These are phyloP conservation scores for Ceratorhiza oryzae-sativae DNA, from an alignment of 1,284 basidiomycete species.

Conservation along the genomic window DNA sequence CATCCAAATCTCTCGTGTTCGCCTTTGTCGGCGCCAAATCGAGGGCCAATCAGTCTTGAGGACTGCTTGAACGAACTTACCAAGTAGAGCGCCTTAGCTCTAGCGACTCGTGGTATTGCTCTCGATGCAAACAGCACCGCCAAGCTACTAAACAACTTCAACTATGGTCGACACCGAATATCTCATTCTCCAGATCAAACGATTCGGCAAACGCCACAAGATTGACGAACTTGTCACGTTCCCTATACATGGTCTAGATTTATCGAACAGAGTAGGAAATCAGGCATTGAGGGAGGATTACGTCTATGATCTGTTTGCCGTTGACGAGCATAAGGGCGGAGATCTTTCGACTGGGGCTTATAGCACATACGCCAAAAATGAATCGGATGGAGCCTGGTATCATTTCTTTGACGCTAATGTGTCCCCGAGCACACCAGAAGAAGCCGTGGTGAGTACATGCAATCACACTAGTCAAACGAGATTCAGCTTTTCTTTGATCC, in stretches of 20 bases:
- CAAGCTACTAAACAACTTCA: conserved; percentile 99
- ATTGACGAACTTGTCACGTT: conserved; percentile 94
- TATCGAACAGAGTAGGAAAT: conserved; percentile 69
- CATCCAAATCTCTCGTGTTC: neutral
- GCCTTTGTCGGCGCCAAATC: conserved; percentile 53
- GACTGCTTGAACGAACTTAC: conserved; percentile 98
- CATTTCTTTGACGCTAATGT: conserved; percentile 88
- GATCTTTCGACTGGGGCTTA: conserved; percentile 94
- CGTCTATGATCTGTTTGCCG: conserved; percentile 89
- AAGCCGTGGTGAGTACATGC: conserved; percentile 1
- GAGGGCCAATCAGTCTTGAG: conserved; percentile 74
- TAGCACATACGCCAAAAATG: conserved; percentile 91
- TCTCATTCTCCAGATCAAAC: conserved; percentile 98
- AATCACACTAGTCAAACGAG: neutral
- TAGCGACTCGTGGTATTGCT: conserved; percentile 98
- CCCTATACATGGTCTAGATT: conserved; percentile 87
- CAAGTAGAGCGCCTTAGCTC: conserved; percentile 92
- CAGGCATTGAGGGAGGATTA: conserved; percentile 56
- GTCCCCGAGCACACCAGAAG: conserved; percentile 7
- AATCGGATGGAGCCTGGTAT: conserved; percentile 88
- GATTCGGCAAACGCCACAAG: conserved; percentile 96
- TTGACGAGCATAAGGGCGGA: conserved; percentile 95
- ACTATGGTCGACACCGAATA: conserved; percentile 97
- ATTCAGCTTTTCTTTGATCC: neutral
- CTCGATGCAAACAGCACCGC: conserved; percentile 96